These are phyloP conservation scores for Boletus nobilissimus DNA, from an alignment of 1,284 basidiomycete genomes.

Conservation along the genomic window DNA sequence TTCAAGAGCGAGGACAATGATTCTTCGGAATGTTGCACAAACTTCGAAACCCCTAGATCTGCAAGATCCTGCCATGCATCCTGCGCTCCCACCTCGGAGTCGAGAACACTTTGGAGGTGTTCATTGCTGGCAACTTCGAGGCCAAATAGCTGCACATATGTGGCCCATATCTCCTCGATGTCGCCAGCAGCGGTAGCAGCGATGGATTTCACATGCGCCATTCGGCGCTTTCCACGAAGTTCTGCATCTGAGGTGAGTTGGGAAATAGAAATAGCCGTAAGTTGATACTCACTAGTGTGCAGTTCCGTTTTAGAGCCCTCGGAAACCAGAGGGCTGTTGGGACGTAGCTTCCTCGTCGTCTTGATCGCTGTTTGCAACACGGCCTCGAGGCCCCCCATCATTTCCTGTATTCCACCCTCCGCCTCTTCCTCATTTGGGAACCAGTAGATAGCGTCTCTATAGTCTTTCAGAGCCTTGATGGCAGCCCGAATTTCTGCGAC, in stretches of 20 bases:
- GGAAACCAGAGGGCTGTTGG: neutral
- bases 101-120: slow-evolving; percentile 8
- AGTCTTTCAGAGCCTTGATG: neutral
- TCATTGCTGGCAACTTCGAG: neutral
- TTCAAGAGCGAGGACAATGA: slow-evolving; percentile 1
- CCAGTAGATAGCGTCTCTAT: neutral
- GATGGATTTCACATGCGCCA: slow-evolving; percentile 7
- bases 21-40: slow-evolving; percentile 1
- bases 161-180: slow-evolving; percentile 24
- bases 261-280: too few species aligned
- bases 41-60: slow-evolving; percentile 19
- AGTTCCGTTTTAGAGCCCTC: neutral
- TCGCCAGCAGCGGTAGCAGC: slow-evolving; percentile 3
- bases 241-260: too few species aligned
- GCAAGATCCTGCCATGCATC: slow-evolving; percentile 1
- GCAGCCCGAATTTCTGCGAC: neutral
- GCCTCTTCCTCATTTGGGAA: neutral
- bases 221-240: neutral
- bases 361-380: neutral
- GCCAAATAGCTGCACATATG: slow-evolving; percentile 15
- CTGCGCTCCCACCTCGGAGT: slow-evolving; percentile 1
- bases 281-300: neutral
- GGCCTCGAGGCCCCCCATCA: neutral
- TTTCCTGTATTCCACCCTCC: neutral
- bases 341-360: neutral